A percentile compares a stretch with the other conserved stretches of the same genome.
Conservation (phyloP, 441 rosid species). For the Syzygium syzygioides region DNA sequence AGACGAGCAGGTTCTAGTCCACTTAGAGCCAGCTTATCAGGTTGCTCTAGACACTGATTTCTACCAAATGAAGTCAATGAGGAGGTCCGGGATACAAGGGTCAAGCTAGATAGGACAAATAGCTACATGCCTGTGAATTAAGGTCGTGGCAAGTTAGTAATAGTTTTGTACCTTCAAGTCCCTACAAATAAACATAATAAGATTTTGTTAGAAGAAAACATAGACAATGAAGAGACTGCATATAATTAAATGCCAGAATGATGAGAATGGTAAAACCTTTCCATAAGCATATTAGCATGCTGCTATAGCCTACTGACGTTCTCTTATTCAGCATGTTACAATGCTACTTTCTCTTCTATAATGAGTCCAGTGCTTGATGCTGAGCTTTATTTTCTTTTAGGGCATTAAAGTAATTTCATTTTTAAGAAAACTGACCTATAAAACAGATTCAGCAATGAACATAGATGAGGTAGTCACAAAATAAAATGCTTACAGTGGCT, state of each 20-base stretch:
- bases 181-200: constrained; percentile 28
- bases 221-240: background rate
- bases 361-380: background rate
- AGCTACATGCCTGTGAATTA: constrained; percentile 52
- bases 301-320: background rate
- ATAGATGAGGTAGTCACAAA: background rate
- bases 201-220: background rate
- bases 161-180: constrained; percentile 60
- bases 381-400: background rate
- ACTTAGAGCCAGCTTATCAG: constrained; percentile 66
- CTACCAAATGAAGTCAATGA: background rate
- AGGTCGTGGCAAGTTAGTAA: constrained; percentile 63
- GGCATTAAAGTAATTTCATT: background rate
- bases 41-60: constrained; percentile 60
- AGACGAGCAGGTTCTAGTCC: constrained; percentile 76
- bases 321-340: background rate
- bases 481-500: background rate
- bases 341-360: background rate
- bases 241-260: background rate
- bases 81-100: background rate
- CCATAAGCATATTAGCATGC: background rate
- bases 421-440: background rate
- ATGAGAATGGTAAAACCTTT: background rate
- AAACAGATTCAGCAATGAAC: background rate
- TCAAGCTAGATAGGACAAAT: constrained; percentile 4